These are phyloP conservation scores for Scedosporium boydii DNA, from an alignment of 2,329 filamentous ascomycete species.

Conservation along the genomic window DNA sequence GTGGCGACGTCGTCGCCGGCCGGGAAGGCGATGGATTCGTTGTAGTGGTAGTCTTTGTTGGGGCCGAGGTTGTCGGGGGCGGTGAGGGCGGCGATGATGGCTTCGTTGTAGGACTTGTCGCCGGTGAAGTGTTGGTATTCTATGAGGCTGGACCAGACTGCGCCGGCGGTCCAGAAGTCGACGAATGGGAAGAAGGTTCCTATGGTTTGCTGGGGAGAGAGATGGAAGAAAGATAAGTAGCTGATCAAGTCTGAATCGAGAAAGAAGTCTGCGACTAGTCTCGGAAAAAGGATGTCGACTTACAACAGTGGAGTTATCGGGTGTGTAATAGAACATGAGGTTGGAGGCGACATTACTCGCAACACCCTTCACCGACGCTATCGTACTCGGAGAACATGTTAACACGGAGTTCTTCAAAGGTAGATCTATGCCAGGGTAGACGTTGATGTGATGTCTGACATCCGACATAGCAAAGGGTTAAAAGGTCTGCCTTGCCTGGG, in stretches of 20 bases:
- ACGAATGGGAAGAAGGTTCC: constrained; percentile 48
- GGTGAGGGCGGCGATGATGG: constrained; percentile 48
- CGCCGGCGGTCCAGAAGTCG: constrained; percentile 60
- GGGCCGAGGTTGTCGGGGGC: constrained; percentile 46
- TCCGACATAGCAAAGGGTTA: too few relatives aligned
- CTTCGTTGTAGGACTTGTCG: constrained; percentile 51
- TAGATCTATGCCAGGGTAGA: too few relatives aligned
- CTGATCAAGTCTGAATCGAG: neutral
- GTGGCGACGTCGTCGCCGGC: constrained; percentile 71
- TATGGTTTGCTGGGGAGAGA: neutral
- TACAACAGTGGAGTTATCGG: constrained; percentile 28
- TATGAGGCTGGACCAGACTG: constrained; percentile 57
- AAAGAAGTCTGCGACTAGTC: too few relatives aligned
- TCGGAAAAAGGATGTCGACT: too few relatives aligned
- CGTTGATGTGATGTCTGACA: too few relatives aligned
- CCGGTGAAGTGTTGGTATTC: constrained; percentile 61
- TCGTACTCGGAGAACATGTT: neutral
- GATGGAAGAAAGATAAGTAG: constrained; percentile 18
- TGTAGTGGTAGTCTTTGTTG: constrained; percentile 50
- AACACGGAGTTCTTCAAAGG: neutral
- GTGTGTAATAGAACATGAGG: constrained; percentile 55
- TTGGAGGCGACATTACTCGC: constrained; percentile 51
- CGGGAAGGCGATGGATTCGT: constrained; percentile 45
- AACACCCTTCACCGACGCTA: constrained; percentile 53
- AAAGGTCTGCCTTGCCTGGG: constrained; percentile 2